A percentile compares a stretch with the other conserved stretches of the same genome.
These are phyloP conservation scores for Uromyces viciae-fabae DNA, from an alignment of 1,284 basidiomycete species.

Conservation along the genomic window DNA sequence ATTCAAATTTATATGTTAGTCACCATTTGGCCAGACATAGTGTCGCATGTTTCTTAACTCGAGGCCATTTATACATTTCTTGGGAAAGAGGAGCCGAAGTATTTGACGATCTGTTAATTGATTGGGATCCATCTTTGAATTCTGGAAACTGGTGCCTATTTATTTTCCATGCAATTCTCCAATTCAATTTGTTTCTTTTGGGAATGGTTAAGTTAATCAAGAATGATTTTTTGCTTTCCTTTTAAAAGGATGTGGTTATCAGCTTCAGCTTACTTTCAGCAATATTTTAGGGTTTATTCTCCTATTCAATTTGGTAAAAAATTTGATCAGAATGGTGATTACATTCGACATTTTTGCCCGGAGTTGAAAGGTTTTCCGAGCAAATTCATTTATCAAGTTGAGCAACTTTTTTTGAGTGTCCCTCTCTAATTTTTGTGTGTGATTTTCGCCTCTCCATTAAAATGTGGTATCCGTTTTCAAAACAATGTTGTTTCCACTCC, in stretches of 20 bases:
- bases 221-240: not conserved
- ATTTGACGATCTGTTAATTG: slow-evolving; percentile 58
- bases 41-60: slow-evolving; percentile 61
- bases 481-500: not conserved
- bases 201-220: too few species aligned
- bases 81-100: slow-evolving; percentile 62
- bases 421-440: not conserved
- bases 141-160: slow-evolving; percentile 58
- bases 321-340: slow-evolving; percentile 58
- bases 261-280: slow-evolving; percentile 58
- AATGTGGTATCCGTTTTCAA: not conserved
- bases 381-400: slow-evolving; percentile 35
- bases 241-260: slow-evolving; percentile 58
- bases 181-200: not conserved
- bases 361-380: slow-evolving; percentile 57
- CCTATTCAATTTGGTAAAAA: slow-evolving; percentile 57
- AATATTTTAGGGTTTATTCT: slow-evolving; percentile 56
- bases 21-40: slow-evolving; percentile 61
- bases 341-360: slow-evolving; percentile 59
- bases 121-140: slow-evolving; percentile 58
- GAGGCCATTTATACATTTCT: slow-evolving; percentile 62
- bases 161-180: too few species aligned
- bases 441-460: not conserved
- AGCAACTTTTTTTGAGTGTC: not conserved
- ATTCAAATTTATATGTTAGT: slow-evolving; percentile 36